Percentiles rank a stretch among this genome's conserved stretches.
Conservation (phyloP, 305 asterid genomes). For the Andrographis paniculata region DNA sequence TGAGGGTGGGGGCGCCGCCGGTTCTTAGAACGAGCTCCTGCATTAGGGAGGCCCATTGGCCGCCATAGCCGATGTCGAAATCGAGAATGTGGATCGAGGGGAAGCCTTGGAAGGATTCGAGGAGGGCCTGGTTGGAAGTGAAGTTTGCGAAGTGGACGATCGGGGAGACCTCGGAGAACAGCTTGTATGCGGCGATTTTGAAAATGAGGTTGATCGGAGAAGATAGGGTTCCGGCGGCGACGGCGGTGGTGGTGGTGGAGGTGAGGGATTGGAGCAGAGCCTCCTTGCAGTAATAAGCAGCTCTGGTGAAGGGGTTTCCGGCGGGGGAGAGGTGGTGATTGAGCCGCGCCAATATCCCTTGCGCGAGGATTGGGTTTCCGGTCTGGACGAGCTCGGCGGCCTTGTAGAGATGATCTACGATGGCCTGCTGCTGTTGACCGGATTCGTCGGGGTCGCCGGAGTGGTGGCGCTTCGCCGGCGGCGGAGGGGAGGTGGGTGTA, state of each 20-base stretch:
- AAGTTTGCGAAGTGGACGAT: constrained; percentile 74
- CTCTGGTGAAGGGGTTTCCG: constrained; percentile 88
- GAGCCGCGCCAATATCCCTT: constrained; percentile 99
- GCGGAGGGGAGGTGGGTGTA: constrained; percentile 26
- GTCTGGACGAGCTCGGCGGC: constrained; percentile 85
- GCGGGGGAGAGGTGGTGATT: constrained; percentile 96
- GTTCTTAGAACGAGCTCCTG: constrained; percentile 41
- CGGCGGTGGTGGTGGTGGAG: constrained; percentile 21
- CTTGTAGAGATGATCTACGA: constrained; percentile 83
- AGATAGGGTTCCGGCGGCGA: constrained; percentile 26
- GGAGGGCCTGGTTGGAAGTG: constrained; percentile 83
- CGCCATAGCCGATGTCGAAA: constrained; percentile 90
- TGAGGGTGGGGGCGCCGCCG: constrained; percentile 24
- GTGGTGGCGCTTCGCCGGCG: constrained; percentile 70
- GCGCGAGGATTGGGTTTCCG: constrained; percentile 77
- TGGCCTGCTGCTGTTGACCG: constrained; percentile 37
- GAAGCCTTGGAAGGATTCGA: constrained; percentile 66
- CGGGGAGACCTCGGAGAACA: constrained; percentile 90
- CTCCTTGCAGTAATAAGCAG: constrained; percentile 89
- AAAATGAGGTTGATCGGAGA: constrained; percentile 77
- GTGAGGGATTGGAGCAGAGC: constrained; percentile 64
- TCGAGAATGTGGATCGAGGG: constrained; percentile 70
- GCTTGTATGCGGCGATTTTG: constrained; percentile 91
- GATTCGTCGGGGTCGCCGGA: constrained; percentile 18
- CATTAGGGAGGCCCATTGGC: constrained; percentile 97